These are phyloP conservation scores for Aphanomyces astaci DNA, from an alignment of 352 stramenopile species.

Conservation along the genomic window DNA sequence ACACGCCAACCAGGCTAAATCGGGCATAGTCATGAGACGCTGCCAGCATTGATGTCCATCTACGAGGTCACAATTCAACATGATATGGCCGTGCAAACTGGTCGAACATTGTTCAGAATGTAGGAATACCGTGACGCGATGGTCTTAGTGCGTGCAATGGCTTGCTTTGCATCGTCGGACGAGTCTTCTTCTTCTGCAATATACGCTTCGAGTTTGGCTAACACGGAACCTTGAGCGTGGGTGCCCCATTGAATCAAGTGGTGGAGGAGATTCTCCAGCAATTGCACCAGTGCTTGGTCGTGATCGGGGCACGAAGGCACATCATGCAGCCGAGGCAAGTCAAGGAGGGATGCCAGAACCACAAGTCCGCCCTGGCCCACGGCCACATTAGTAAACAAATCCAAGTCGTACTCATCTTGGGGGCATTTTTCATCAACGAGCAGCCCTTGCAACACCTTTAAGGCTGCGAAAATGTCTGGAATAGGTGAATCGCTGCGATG, in stretches of 20 bases:
- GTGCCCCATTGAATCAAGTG: slow-evolving; percentile 3
- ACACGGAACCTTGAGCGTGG: background rate
- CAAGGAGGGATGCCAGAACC: slow-evolving; percentile 4
- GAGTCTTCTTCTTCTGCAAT: slow-evolving; percentile 15
- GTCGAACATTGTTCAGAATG: too few species aligned
- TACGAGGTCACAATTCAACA: too few species aligned
- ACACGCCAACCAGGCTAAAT: slow-evolving; percentile 45
- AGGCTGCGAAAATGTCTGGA: background rate
- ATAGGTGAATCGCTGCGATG: background rate
- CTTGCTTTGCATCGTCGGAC: background rate
- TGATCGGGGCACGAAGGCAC: background rate
- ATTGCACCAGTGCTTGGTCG: background rate
- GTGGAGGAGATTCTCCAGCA: background rate
- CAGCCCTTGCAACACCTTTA: background rate
- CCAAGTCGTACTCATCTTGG: slow-evolving; percentile 7
- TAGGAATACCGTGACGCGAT: slow-evolving; percentile 8
- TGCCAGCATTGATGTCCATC: slow-evolving; percentile 51
- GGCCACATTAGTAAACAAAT: slow-evolving; percentile 16
- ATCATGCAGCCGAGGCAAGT: background rate
- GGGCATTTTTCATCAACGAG: slow-evolving; percentile 6
- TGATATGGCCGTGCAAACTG: too few species aligned
- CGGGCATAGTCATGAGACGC: slow-evolving; percentile 31
- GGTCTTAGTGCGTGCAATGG: background rate
- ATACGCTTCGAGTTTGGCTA: slow-evolving; percentile 10
- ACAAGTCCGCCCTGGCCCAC: background rate